A percentile compares a stretch with the other conserved stretches of the same genome.
phyloP scores from a whole-genome alignment of 495 filamentous ascomycete species.

The Penicillium antarcticum region DNA sequence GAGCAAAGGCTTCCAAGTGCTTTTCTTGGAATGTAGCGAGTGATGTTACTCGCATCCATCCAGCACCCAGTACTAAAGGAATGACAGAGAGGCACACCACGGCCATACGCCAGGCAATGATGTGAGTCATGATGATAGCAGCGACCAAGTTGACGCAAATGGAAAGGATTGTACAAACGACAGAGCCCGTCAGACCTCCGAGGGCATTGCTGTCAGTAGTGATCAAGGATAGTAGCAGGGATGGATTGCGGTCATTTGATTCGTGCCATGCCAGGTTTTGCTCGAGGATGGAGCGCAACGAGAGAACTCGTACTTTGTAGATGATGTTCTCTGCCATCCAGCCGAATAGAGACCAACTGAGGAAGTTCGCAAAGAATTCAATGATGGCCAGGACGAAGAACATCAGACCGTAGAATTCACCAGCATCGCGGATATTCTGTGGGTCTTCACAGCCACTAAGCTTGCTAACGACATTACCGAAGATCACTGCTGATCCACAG shows the following conservation, averaged over 20 bases:
- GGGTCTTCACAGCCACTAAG: slow-evolving; percentile 35
- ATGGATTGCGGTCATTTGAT: slow-evolving; percentile 44
- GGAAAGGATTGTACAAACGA: slow-evolving; percentile 45
- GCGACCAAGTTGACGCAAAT: slow-evolving; percentile 44
- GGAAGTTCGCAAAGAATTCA: slow-evolving; percentile 51
- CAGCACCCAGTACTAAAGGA: slow-evolving; percentile 40
- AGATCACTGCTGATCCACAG: slow-evolving; percentile 44
- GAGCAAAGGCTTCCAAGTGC: slow-evolving; percentile 52
- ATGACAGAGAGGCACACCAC: slow-evolving; percentile 38
- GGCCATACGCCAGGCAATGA: slow-evolving; percentile 43
- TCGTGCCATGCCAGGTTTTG: slow-evolving; percentile 56
- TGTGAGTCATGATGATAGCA: slow-evolving; percentile 40
- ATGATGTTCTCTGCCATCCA: slow-evolving; percentile 53
- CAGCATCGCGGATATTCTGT: slow-evolving; percentile 26
- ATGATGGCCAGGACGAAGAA: slow-evolving; percentile 55
- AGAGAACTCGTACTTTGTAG: slow-evolving; percentile 45
- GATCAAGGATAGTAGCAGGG: slow-evolving; percentile 46
- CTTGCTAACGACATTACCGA: slow-evolving; percentile 43
- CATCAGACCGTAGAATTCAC: slow-evolving; percentile 50
- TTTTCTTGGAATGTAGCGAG: slow-evolving; percentile 55
- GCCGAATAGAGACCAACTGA: slow-evolving; percentile 48
- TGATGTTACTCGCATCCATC: slow-evolving; percentile 51
- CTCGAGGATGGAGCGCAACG: slow-evolving; percentile 48
- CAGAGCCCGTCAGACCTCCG: slow-evolving; percentile 44
- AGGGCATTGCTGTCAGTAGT: slow-evolving; percentile 49